Evolutionary conservation across 2,329 filamentous ascomycete species (phyloP).

Genomic region (Scopulariopsis brevicaulis): DNA sequence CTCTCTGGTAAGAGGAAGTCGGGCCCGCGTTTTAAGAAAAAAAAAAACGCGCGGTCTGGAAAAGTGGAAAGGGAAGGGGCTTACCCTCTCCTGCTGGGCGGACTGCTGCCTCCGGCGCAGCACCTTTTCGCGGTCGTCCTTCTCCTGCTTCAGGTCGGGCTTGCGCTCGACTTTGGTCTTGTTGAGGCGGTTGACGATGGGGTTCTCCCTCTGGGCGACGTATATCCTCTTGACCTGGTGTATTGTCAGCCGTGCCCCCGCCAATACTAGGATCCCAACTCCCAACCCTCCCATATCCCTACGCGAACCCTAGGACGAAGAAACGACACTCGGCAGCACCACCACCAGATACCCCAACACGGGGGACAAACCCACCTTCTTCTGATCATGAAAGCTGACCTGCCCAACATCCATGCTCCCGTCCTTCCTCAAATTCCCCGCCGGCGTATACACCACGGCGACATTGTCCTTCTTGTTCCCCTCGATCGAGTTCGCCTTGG

Average conservation of each 20-base stretch:
- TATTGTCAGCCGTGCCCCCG: neutral
- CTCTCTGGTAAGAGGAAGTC: neutral
- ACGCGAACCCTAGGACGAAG: too few relatives aligned
- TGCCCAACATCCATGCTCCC: constrained; percentile 93
- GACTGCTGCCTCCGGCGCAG: constrained; percentile 62
- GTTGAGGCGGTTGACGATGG: constrained; percentile 93
- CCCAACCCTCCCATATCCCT: neutral
- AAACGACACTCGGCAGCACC: too few relatives aligned
- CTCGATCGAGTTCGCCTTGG: constrained; percentile 98
- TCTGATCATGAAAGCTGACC: constrained; percentile 84
- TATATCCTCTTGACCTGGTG: constrained; percentile 52
- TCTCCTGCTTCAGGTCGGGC: constrained; percentile 73
- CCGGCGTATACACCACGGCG: constrained; percentile 93
- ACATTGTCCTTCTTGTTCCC: constrained; percentile 99
- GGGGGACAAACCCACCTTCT: constrained; percentile 45
- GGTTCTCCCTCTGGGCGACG: constrained; percentile 71
- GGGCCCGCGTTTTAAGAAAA: neutral
- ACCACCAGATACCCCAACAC: neutral
- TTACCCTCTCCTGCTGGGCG: constrained; percentile 48
- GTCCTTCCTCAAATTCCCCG: constrained; percentile 92
- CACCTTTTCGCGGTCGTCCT: constrained; percentile 62
- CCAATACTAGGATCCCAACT: neutral
- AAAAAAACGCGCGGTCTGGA: too few relatives aligned
- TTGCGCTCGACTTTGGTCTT: constrained; percentile 88
- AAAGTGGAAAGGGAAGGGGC: constrained; percentile 12